Evolutionary conservation across 2,329 filamentous ascomycete genomes (phyloP).

Genomic region (Arthrobotrys megalospora): DNA sequence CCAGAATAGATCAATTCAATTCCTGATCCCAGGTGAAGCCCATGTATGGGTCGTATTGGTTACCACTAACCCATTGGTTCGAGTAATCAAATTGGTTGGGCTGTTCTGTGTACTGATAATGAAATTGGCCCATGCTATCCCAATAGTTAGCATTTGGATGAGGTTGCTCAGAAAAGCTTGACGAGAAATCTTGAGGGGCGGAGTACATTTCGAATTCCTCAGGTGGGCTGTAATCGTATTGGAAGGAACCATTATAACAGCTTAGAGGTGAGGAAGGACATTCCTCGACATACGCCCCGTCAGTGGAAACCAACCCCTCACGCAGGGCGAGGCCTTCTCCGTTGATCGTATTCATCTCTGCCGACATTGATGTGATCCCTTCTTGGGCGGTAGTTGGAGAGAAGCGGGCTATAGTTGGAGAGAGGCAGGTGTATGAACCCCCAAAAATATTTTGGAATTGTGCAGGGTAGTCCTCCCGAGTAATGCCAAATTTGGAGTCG

Average conservation of each 20-base stretch:
- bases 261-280: neutral
- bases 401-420: neutral
- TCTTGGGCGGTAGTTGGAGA: neutral
- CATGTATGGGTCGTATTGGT: constrained; percentile 22
- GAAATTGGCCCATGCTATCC: constrained; percentile 10
- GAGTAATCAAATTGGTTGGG: neutral
- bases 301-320: too few species aligned
- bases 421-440: neutral
- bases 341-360: too few species aligned
- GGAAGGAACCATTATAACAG: neutral
- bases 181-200: constrained; percentile 27
- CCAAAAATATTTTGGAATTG: neutral
- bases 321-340: too few species aligned
- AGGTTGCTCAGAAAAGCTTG: constrained; percentile 2
- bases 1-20: neutral
- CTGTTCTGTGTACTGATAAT: neutral
- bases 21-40: constrained; percentile 10
- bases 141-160: constrained; percentile 9
- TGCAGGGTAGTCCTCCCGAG: neutral
- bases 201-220: constrained; percentile 25
- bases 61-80: neutral
- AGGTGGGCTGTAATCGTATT: neutral
- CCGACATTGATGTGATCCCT: neutral
- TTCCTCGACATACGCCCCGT: neutral
- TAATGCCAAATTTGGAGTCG: neutral